phyloP scores from a whole-genome alignment of 768 basidiomycete species.

The Mycena albidolilacea region DNA sequence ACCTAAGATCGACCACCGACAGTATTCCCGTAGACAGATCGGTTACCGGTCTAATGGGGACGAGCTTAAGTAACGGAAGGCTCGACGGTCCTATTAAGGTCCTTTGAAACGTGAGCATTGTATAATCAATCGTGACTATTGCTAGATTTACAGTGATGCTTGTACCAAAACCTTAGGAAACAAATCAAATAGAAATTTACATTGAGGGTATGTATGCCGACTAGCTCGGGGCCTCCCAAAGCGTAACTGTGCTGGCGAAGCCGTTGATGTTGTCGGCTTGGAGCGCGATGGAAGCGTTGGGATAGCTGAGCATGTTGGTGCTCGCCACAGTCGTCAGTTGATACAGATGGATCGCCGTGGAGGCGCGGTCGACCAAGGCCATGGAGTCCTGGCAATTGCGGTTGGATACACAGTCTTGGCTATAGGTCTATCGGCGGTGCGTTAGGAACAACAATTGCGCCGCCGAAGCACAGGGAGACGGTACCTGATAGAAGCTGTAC shows the following conservation, averaged over 20 bases:
- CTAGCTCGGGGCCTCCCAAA: too few relatives aligned
- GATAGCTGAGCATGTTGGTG: slow-evolving; percentile 58
- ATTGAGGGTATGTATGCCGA: too few relatives aligned
- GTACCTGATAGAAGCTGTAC: slow-evolving; percentile 69
- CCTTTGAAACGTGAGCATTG: too few relatives aligned
- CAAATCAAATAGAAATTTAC: too few relatives aligned
- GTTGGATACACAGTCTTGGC: slow-evolving; percentile 18
- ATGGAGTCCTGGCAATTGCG: slow-evolving; percentile 22
- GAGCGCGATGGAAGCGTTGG: slow-evolving; percentile 52
- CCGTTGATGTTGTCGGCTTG: slow-evolving; percentile 58
- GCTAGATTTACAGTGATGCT: too few relatives aligned
- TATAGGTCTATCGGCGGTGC: neutral
- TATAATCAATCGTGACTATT: too few relatives aligned
- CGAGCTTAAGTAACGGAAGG: too few relatives aligned
- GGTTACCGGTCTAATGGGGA: too few relatives aligned
- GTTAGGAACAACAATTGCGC: neutral
- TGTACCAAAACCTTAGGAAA: too few relatives aligned
- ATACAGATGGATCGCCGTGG: slow-evolving; percentile 59
- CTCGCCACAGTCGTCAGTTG: slow-evolving; percentile 65
- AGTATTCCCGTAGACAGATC: too few relatives aligned
- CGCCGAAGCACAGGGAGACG: slow-evolving; percentile 37
- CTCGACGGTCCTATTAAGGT: too few relatives aligned
- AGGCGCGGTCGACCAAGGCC: slow-evolving; percentile 50
- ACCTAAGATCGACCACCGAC: too few relatives aligned
- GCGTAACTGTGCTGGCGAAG: slow-evolving; percentile 55